These are phyloP conservation scores for Nannochloris sp. DNA, from an alignment of 139 green algal genomes.

Conservation along the genomic window DNA sequence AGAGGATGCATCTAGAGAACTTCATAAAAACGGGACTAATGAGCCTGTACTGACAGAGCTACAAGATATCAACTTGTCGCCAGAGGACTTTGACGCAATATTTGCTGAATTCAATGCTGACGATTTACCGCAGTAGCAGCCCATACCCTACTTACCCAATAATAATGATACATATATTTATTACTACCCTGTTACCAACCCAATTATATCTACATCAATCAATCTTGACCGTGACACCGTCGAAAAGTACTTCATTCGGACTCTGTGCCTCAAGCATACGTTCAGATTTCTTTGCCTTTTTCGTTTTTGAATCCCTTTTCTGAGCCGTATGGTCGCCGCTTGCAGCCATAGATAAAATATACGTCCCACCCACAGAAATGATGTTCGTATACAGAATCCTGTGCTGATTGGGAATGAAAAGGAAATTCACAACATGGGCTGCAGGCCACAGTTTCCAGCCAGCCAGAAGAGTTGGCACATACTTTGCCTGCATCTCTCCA, in stretches of 20 bases:
- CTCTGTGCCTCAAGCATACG: background rate
- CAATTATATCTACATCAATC: conserved; percentile 8
- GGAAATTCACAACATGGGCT: conserved; percentile 39
- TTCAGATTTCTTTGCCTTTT: conserved; percentile 1
- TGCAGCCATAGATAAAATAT: conserved; percentile 18
- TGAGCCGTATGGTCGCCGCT: conserved; percentile 1
- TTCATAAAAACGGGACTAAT: too few species aligned
- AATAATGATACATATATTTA: too few species aligned
- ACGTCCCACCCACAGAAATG: conserved; percentile 32
- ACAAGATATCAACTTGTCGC: conserved; percentile 5
- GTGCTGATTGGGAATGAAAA: conserved; percentile 25
- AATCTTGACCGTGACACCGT: conserved; percentile 15
- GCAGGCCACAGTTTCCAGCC: conserved; percentile 36
- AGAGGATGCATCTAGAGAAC: too few species aligned
- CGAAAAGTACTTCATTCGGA: conserved; percentile 13
- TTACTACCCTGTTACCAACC: background rate
- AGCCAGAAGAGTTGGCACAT: conserved; percentile 28
- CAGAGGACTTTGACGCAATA: conserved; percentile 11
- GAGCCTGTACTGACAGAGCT: too few species aligned
- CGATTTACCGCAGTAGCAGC: background rate
- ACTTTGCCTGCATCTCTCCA: conserved; percentile 20
- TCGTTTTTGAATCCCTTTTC: conserved; percentile 2
- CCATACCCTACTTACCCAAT: background rate
- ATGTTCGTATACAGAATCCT: conserved; percentile 45
- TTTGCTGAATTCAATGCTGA: conserved; percentile 1